These are phyloP conservation scores for Podila epicladia DNA, from an alignment of 192 early-diverging fungal species.

Conservation along the genomic window DNA sequence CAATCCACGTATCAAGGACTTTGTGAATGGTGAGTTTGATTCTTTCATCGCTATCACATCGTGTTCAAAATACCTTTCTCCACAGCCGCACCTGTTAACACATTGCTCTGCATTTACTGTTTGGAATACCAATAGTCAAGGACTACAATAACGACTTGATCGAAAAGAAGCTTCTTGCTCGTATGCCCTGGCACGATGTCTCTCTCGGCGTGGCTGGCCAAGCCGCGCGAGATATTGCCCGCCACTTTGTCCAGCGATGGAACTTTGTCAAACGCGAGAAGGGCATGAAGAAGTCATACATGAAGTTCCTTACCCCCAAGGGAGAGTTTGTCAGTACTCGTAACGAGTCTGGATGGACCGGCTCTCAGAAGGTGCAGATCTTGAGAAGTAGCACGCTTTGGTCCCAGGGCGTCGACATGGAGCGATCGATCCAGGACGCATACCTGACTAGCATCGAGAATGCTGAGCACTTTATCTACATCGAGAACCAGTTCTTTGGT, in stretches of 20 bases:
- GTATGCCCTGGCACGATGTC: conserved; percentile 95
- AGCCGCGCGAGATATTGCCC: conserved; percentile 84
- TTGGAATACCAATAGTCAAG: conserved; percentile 46
- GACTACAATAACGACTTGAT: conserved; percentile 58
- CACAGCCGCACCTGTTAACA: background rate
- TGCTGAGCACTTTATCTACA: conserved; percentile 92
- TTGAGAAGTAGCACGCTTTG: conserved; percentile 76
- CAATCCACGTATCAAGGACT: conserved; percentile 88
- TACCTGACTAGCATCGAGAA: conserved; percentile 78
- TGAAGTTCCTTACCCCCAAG: conserved; percentile 79
- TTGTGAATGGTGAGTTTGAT: conserved; percentile 53
- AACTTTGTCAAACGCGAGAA: conserved; percentile 85
- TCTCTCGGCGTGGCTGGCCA: conserved; percentile 80
- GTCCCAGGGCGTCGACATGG: conserved; percentile 71
- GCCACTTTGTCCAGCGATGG: conserved; percentile 94
- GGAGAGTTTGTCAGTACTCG: conserved; percentile 74
- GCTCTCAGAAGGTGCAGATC: conserved; percentile 75
- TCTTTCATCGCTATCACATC: background rate
- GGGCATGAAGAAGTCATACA: conserved; percentile 62
- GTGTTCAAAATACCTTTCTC: background rate
- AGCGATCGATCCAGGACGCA: conserved; percentile 84
- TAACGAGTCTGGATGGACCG: conserved; percentile 66
- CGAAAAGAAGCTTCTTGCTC: conserved; percentile 56
- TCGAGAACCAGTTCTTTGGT: conserved; percentile 96
- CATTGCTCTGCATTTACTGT: background rate